Percentiles rank a stretch among this genome's conserved stretches.
Conservation (phyloP, 768 basidiomycete genomes). For the Leccinum longicurvipes region DNA sequence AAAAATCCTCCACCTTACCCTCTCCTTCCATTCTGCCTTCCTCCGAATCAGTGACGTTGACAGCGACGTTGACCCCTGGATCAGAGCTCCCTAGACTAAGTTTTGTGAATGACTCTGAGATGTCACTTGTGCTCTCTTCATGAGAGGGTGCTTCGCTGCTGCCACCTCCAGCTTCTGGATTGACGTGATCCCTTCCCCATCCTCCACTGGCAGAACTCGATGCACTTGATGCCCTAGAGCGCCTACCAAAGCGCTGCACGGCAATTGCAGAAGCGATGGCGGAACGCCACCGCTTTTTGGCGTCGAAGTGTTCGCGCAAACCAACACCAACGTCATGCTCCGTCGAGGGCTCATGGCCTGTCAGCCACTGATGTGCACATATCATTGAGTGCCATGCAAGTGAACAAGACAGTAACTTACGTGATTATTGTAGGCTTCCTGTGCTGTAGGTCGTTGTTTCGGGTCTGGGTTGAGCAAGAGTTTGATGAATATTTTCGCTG, state of each 20-base stretch:
- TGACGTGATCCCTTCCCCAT: slow-evolving; percentile 34
- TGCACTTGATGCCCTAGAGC: slow-evolving; percentile 24
- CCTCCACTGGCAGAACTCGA: slow-evolving; percentile 34
- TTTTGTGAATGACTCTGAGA: slow-evolving; percentile 22
- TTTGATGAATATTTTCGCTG: slow-evolving; percentile 84
- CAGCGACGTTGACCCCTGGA: slow-evolving; percentile 40
- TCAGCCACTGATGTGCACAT: slow-evolving; percentile 60
- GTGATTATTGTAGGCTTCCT: slow-evolving; percentile 62
- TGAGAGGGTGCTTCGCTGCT: slow-evolving; percentile 36
- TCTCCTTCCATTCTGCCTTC: slow-evolving; percentile 20
- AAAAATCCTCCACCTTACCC: slow-evolving; percentile 24
- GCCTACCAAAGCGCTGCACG: slow-evolving; percentile 30
- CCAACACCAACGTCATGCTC: slow-evolving; percentile 74
- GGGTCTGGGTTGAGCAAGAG: slow-evolving; percentile 72
- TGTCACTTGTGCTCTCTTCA: slow-evolving; percentile 26
- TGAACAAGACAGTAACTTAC: slow-evolving; percentile 37
- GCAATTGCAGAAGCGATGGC: slow-evolving; percentile 58
- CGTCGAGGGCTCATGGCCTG: slow-evolving; percentile 55
- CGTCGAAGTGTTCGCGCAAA: slow-evolving; percentile 80
- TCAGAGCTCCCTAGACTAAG: slow-evolving; percentile 29
- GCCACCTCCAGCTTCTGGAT: slow-evolving; percentile 22
- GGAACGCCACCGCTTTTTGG: slow-evolving; percentile 67
- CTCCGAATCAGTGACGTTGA: slow-evolving; percentile 36
- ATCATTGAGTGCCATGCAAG: not conserved
- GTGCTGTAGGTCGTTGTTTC: slow-evolving; percentile 64